phyloP scores from a whole-genome alignment of 2,329 filamentous ascomycete species.

The Penicillium sclerotigenum region DNA sequence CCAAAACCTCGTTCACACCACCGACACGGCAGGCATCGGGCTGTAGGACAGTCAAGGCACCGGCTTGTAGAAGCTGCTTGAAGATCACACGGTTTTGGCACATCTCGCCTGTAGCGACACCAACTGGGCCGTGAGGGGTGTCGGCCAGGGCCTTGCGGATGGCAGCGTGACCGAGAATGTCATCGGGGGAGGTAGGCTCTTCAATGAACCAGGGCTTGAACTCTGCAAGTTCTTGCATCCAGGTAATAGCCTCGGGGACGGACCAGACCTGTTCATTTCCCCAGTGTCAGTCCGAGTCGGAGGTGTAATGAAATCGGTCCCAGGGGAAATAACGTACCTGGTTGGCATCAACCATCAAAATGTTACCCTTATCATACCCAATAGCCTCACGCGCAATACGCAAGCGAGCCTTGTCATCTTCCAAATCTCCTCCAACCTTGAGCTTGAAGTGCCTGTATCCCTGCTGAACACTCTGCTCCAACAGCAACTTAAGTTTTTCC shows the following conservation, averaged over 20 bases:
- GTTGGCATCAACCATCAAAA: conserved; percentile 91
- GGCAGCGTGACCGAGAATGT: conserved; percentile 82
- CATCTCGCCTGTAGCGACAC: conserved; percentile 91
- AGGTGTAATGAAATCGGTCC: not conserved
- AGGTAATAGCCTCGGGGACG: conserved; percentile 80
- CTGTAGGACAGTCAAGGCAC: conserved; percentile 83
- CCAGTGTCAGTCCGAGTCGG: not conserved
- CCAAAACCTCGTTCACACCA: conserved; percentile 86
- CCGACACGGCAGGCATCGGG: conserved; percentile 87
- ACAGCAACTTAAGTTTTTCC: conserved; percentile 75
- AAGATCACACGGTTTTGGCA: conserved; percentile 92
- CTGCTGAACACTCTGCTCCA: conserved; percentile 69
- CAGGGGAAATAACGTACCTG: conserved; percentile 52
- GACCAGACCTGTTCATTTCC: conserved; percentile 62
- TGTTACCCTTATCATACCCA: conserved; percentile 76
- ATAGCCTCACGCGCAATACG: conserved; percentile 74
- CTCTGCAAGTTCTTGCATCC: conserved; percentile 77
- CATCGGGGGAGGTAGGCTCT: conserved; percentile 86
- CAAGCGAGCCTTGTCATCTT: conserved; percentile 68
- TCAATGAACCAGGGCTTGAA: conserved; percentile 89
- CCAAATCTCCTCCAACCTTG: conserved; percentile 75
- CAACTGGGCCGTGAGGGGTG: conserved; percentile 59
- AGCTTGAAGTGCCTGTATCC: conserved; percentile 88
- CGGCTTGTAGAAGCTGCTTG: conserved; percentile 79
- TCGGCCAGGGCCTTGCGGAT: conserved; percentile 72